phyloP scores from a whole-genome alignment of 148 eudicot genomes.

The Rhododendron ovatum region DNA sequence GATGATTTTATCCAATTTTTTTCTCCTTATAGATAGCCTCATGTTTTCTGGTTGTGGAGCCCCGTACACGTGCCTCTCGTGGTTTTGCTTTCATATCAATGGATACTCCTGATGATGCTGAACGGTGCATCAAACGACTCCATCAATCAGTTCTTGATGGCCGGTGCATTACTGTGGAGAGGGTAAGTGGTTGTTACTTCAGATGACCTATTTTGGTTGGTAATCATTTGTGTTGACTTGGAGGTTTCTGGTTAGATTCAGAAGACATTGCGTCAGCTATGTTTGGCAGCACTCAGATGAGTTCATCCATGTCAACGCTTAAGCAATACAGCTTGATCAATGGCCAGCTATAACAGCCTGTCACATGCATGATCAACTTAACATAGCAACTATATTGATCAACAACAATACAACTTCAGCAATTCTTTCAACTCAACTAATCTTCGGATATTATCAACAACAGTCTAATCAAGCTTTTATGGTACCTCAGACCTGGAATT shows the following conservation, averaged over 20 bases:
- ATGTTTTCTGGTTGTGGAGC: slow-evolving; percentile 85
- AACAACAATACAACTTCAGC: slow-evolving; percentile 92
- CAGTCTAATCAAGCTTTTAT: slow-evolving; percentile 82
- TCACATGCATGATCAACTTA: slow-evolving; percentile 88
- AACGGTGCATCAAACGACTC: slow-evolving; percentile 76
- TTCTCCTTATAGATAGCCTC: slow-evolving; percentile 44
- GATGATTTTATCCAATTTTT: background rate
- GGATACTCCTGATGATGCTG: slow-evolving; percentile 74
- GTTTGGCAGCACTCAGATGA: slow-evolving; percentile 97
- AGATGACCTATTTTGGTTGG: slow-evolving; percentile 27
- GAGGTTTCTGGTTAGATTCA: slow-evolving; percentile 94
- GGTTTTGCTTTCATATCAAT: slow-evolving; percentile 92
- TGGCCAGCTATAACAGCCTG: slow-evolving; percentile 89
- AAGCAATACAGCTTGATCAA: slow-evolving; percentile 82
- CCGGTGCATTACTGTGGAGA: slow-evolving; percentile 94
- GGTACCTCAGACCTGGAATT: slow-evolving; percentile 71
- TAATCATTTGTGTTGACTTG: slow-evolving; percentile 51
- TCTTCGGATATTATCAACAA: slow-evolving; percentile 86
- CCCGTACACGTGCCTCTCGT: slow-evolving; percentile 82
- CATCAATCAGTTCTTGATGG: slow-evolving; percentile 90
- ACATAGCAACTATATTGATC: slow-evolving; percentile 89
- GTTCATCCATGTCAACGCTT: slow-evolving; percentile 73
- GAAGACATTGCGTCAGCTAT: slow-evolving; percentile 87
- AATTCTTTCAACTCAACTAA: slow-evolving; percentile 94
- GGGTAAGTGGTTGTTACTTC: slow-evolving; percentile 44